A percentile compares a stretch with the other conserved stretches of the same genome.
These are phyloP conservation scores for Thelephora aurantiotincta DNA, from an alignment of 768 basidiomycete species.

Conservation along the genomic window DNA sequence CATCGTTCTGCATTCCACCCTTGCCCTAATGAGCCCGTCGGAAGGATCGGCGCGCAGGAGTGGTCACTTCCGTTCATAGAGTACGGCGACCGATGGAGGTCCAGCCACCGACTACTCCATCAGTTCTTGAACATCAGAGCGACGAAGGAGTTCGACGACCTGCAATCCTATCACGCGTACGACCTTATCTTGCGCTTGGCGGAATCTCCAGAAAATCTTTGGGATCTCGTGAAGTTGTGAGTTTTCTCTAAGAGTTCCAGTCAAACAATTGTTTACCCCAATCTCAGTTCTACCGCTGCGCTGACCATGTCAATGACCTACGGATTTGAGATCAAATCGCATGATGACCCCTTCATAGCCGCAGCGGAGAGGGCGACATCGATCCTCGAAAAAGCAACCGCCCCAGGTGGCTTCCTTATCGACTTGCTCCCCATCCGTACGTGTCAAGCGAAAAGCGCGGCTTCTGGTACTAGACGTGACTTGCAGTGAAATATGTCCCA, in stretches of 20 bases:
- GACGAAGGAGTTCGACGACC: no score
- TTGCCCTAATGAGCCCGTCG: neutral
- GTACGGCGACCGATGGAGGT: slow-evolving; percentile 11
- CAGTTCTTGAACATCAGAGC: no score
- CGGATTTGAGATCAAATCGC: slow-evolving; percentile 7
- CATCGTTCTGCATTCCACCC: neutral
- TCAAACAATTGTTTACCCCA: neutral
- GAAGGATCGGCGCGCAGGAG: neutral
- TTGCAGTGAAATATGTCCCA: slow-evolving; percentile 9
- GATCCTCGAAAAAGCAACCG: neutral
- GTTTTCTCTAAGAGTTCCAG: neutral
- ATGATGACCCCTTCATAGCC: slow-evolving; percentile 7
- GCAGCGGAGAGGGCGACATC: slow-evolving; percentile 5
- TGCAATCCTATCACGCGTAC: no score
- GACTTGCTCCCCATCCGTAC: slow-evolving; percentile 14
- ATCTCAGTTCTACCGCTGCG: slow-evolving; percentile 6
- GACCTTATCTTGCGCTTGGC: no score
- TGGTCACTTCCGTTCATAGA: slow-evolving; percentile 5
- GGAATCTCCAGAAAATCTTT: slow-evolving; percentile 7
- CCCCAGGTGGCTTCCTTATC: slow-evolving; percentile 22
- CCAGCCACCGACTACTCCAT: slow-evolving; percentile 8
- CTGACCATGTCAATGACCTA: slow-evolving; percentile 9
- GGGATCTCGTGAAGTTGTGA: neutral
- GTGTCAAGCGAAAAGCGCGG: neutral
- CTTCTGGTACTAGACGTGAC: neutral